These are phyloP conservation scores for Aureobasidium sp. DNA, from an alignment of 2,329 filamentous ascomycete species.

Conservation along the genomic window DNA sequence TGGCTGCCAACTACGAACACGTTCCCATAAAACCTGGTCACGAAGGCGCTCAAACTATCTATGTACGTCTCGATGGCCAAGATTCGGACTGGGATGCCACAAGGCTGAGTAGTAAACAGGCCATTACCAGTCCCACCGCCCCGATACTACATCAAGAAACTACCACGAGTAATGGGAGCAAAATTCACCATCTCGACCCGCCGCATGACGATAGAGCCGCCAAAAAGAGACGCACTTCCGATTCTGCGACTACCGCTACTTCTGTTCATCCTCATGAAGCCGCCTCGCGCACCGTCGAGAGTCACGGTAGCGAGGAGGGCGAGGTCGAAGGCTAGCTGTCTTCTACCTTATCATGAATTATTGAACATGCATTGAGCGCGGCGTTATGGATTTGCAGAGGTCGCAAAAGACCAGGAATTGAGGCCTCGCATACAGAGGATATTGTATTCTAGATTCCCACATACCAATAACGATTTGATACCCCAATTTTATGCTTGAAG, in stretches of 20 bases:
- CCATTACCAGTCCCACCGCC: slow-evolving; percentile 17
- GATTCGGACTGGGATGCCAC: slow-evolving; percentile 22
- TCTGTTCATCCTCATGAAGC: neutral
- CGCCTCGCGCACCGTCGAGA: slow-evolving; percentile 14
- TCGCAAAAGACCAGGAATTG: neutral
- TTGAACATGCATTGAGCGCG: slow-evolving; percentile 25
- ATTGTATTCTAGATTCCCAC: neutral
- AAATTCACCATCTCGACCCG: slow-evolving; percentile 15
- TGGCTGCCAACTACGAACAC: slow-evolving; percentile 49
- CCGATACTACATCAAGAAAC: slow-evolving; percentile 17
- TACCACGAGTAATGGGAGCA: slow-evolving; percentile 22
- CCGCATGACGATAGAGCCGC: slow-evolving; percentile 19
- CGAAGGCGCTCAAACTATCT: slow-evolving; percentile 34
- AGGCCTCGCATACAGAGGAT: neutral
- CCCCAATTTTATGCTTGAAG: neutral
- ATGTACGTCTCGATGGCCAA: slow-evolving; percentile 31
- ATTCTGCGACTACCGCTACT: neutral
- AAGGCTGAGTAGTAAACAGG: slow-evolving; percentile 19
- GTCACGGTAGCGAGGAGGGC: slow-evolving; percentile 36
- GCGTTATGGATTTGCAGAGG: slow-evolving; percentile 16
- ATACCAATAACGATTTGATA: neutral
- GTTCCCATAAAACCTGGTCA: slow-evolving; percentile 27
- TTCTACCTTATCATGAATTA: neutral
- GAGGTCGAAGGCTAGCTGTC: slow-evolving; percentile 36
- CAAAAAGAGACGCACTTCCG: slow-evolving; percentile 14